Percentiles rank a stretch among this genome's conserved stretches.
These are phyloP conservation scores for Erodium trifolium DNA, from an alignment of 441 rosid species.

Conservation along the genomic window DNA sequence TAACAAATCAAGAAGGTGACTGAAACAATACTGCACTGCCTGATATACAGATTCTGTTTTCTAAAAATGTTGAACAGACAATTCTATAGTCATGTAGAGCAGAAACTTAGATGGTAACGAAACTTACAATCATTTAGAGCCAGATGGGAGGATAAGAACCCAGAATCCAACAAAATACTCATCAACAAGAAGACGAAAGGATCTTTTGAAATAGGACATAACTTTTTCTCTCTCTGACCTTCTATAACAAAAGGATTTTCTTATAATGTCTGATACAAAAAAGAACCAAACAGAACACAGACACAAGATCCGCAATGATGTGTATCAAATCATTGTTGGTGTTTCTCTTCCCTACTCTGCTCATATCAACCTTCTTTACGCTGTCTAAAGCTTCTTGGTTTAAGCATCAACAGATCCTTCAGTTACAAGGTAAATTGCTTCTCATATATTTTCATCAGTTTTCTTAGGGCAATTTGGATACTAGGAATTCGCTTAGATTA, in stretches of 20 bases:
- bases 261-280: neutral
- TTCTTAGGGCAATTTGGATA: neutral
- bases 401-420: constrained; percentile 2
- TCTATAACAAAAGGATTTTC: neutral
- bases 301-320: neutral
- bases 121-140: neutral
- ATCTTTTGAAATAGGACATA: neutral
- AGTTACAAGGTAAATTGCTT: neutral
- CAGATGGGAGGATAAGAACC: neutral
- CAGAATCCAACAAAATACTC: neutral
- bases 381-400: neutral
- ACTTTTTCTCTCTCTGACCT: neutral
- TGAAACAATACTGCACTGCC: too few relatives aligned
- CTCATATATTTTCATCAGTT: too few relatives aligned
- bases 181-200: neutral
- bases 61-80: neutral
- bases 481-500: neutral
- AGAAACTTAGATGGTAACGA: neutral
- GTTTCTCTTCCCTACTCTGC: neutral
- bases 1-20: too few relatives aligned
- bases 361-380: constrained; percentile 2
- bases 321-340: neutral
- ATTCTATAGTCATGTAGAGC: neutral
- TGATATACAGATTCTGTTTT: neutral
- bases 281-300: neutral